Conservation (phyloP, 163 green algal genomes). For the Trebouxiophyceae sp. region DNA sequence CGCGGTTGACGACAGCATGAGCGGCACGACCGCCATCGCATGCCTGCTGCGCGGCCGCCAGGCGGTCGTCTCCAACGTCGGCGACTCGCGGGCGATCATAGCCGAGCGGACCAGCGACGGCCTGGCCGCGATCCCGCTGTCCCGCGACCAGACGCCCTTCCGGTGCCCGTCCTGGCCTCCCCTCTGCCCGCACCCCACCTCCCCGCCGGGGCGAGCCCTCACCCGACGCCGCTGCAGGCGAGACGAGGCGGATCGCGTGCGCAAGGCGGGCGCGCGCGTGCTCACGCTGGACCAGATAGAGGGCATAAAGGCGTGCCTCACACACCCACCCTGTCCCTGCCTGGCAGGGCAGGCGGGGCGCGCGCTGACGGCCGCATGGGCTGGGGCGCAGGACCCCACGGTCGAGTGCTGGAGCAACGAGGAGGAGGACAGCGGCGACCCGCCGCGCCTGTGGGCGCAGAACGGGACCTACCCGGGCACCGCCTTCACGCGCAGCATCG, state of each 20-base stretch:
- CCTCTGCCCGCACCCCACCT: neutral
- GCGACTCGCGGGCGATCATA: conserved; percentile 80
- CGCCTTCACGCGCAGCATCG: conserved; percentile 90
- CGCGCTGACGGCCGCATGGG: no score
- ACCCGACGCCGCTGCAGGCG: conserved; percentile 27
- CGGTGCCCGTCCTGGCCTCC: conserved; percentile 26
- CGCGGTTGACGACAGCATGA: conserved; percentile 59
- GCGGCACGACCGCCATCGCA: conserved; percentile 69
- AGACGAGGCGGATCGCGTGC: conserved; percentile 85
- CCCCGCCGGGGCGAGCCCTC: neutral
- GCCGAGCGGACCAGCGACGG: conserved; percentile 42
- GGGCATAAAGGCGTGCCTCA: conserved; percentile 68
- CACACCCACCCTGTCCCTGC: neutral
- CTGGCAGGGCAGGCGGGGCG: no score
- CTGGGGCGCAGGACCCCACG: conserved; percentile 6
- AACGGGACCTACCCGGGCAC: conserved; percentile 80
- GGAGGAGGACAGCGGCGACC: conserved; percentile 82
- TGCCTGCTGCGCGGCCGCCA: conserved; percentile 53
- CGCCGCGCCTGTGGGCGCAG: conserved; percentile 73
- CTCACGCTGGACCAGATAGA: conserved; percentile 92
- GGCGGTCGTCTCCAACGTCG: conserved; percentile 84
- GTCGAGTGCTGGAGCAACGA: conserved; percentile 62
- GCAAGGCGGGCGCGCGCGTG: conserved; percentile 64
- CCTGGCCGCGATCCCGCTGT: conserved; percentile 65
- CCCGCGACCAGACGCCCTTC: conserved; percentile 90